A percentile compares a stretch with the other conserved stretches of the same genome.
Evolutionary conservation across 257 asterid genomes (phyloP).

Genomic region (Gynochthodes officinalis): DNA sequence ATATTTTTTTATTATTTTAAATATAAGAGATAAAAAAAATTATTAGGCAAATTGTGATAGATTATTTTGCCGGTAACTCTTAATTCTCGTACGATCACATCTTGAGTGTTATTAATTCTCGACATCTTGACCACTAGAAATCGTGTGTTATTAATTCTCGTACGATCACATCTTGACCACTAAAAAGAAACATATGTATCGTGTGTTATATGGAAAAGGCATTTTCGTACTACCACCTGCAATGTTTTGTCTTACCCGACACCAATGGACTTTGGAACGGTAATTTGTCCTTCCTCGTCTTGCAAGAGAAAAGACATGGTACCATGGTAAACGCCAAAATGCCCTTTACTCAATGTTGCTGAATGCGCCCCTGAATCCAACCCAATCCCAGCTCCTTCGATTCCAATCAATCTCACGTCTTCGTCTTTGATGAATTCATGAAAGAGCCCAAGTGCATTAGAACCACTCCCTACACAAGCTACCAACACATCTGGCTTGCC

Average conservation of each 20-base stretch:
- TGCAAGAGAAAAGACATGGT: slow-evolving; percentile 70
- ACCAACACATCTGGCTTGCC: slow-evolving; percentile 70
- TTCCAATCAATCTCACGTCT: slow-evolving; percentile 64
- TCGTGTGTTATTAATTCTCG: too few species aligned
- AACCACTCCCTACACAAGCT: slow-evolving; percentile 77
- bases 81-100: too few species aligned
- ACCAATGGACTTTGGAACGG: slow-evolving; percentile 55
- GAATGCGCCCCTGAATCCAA: slow-evolving; percentile 57
- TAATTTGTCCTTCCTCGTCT: slow-evolving; percentile 68
- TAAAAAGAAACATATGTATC: too few species aligned
- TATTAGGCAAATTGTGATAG: too few species aligned
- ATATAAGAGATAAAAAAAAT: too few species aligned
- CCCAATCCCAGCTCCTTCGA: slow-evolving; percentile 66
- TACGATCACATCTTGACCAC: too few species aligned
- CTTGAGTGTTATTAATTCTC: too few species aligned
- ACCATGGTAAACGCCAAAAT: slow-evolving; percentile 71
- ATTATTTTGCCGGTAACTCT: too few species aligned
- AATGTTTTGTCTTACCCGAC: slow-evolving; percentile 59
- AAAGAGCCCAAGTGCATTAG: slow-evolving; percentile 73
- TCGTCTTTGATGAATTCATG: slow-evolving; percentile 65
- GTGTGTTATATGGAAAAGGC: too few species aligned
- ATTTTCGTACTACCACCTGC: too few species aligned
- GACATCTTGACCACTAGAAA: too few species aligned
- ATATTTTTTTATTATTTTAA: too few species aligned
- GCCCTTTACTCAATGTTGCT: slow-evolving; percentile 58